phyloP scores from a whole-genome alignment of 306 rosid genomes.

The Cotoneaster glaucophyllus region DNA sequence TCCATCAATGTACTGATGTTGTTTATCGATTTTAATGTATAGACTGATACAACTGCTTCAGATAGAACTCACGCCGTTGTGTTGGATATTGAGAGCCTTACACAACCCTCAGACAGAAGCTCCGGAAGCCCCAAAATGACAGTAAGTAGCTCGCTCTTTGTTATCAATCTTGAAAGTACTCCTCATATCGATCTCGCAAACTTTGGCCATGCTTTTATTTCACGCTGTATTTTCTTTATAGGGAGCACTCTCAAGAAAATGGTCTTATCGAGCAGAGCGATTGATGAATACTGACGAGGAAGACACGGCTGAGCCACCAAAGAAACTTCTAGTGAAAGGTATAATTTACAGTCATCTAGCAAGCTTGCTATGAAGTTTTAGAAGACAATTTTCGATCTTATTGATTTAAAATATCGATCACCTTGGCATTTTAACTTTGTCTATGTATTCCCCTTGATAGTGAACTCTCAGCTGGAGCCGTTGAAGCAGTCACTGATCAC shows the following conservation, averaged over 20 bases:
- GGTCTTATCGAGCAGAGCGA: constrained; percentile 17
- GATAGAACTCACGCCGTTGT: constrained; percentile 8
- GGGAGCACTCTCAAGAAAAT: constrained; percentile 24
- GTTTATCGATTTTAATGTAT: not conserved
- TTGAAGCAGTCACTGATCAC: constrained; percentile 9
- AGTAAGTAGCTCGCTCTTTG: constrained; percentile 2
- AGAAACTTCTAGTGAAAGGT: constrained; percentile 20
- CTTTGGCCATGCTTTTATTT: not conserved
- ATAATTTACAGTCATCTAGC: not conserved
- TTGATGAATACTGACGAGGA: constrained; percentile 11
- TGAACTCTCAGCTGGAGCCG: constrained; percentile 13
- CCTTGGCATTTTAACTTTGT: not conserved
- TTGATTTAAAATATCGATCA: not conserved
- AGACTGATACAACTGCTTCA: not conserved
- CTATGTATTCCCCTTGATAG: not conserved
- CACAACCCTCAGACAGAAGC: constrained; percentile 12
- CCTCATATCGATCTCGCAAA: not conserved
- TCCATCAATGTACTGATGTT: not conserved
- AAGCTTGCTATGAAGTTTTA: not conserved
- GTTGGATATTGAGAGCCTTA: constrained; percentile 22
- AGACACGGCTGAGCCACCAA: constrained; percentile 10
- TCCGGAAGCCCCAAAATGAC: constrained; percentile 25
- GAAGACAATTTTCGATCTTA: not conserved
- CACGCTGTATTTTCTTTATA: not conserved
- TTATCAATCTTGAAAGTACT: not conserved